Evolutionary conservation across 352 stramenopile genomes (phyloP).

Genomic region (Globisporangium perplexum): DNA sequence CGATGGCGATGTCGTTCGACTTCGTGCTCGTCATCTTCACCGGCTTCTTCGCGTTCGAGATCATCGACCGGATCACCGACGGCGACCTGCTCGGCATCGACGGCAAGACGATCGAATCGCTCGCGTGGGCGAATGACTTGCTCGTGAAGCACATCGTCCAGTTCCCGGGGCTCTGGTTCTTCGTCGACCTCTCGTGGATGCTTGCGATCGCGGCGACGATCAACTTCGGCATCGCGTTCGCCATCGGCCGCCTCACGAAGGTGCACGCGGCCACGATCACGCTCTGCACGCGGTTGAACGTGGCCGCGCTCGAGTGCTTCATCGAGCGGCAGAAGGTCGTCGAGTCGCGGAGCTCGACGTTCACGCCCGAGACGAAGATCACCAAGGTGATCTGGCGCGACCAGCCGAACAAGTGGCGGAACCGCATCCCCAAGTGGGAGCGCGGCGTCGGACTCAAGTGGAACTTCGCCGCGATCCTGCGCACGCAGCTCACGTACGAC

Average conservation of each 20-base stretch:
- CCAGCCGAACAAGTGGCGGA: conserved; percentile 41
- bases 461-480: conserved; percentile 34
- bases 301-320: conserved; percentile 50
- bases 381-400: conserved; percentile 91
- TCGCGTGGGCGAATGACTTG: conserved; percentile 50
- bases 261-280: conserved; percentile 35
- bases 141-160: conserved; percentile 36
- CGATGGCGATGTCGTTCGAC: conserved; percentile 69
- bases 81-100: conserved; percentile 81
- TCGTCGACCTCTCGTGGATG: conserved; percentile 43
- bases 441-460: conserved; percentile 17
- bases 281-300: conserved; percentile 41
- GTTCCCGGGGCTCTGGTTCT: conserved; percentile 42
- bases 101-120: conserved; percentile 24
- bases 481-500: conserved; percentile 62
- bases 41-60: conserved; percentile 89
- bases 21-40: conserved; percentile 91
- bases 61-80: conserved; percentile 94
- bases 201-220: conserved; percentile 31
- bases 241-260: conserved; percentile 28
- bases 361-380: conserved; percentile 71
- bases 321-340: conserved; percentile 27
- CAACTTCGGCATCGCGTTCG: conserved; percentile 26
- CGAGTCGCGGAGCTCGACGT: conserved; percentile 81
- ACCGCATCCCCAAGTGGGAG: conserved; percentile 4